Conservation (phyloP, 1,284 basidiomycete species). For the Cryptococcus sp. region DNA sequence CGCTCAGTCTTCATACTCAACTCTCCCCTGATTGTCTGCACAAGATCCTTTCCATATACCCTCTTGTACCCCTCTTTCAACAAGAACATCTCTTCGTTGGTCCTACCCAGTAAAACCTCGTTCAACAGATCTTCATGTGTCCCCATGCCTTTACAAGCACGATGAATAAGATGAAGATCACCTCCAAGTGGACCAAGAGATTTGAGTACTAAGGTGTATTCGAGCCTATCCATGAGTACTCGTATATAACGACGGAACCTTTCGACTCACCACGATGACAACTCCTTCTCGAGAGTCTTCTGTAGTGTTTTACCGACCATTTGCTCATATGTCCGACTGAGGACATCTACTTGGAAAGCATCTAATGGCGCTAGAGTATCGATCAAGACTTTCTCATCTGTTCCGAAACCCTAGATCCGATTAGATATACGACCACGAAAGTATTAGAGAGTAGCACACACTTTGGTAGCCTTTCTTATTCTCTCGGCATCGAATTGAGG, state of each 20-base stretch:
- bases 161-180: constrained; percentile 41
- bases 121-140: constrained; percentile 48
- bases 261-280: constrained; percentile 38
- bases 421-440: not conserved
- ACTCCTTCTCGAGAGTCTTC: constrained; percentile 47
- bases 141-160: constrained; percentile 44
- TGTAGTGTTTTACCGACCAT: constrained; percentile 35
- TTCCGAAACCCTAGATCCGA: constrained; percentile 42
- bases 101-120: constrained; percentile 43
- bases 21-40: constrained; percentile 40
- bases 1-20: constrained; percentile 48
- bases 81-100: constrained; percentile 48
- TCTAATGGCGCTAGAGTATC: constrained; percentile 41
- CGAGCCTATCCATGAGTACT: constrained; percentile 27
- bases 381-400: constrained; percentile 45
- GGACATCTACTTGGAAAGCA: constrained; percentile 45
- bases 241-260: no score
- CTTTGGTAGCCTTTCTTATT: constrained; percentile 48
- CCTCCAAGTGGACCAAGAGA: constrained; percentile 44
- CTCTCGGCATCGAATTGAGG: constrained; percentile 45
- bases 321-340: constrained; percentile 44
- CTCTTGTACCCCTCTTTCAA: constrained; percentile 46
- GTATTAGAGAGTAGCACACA: constrained; percentile 7
- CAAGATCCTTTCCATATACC: constrained; percentile 41
- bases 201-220: constrained; percentile 43